phyloP scores from a whole-genome alignment of 441 rosid genomes.

The Jatropha multifida region DNA sequence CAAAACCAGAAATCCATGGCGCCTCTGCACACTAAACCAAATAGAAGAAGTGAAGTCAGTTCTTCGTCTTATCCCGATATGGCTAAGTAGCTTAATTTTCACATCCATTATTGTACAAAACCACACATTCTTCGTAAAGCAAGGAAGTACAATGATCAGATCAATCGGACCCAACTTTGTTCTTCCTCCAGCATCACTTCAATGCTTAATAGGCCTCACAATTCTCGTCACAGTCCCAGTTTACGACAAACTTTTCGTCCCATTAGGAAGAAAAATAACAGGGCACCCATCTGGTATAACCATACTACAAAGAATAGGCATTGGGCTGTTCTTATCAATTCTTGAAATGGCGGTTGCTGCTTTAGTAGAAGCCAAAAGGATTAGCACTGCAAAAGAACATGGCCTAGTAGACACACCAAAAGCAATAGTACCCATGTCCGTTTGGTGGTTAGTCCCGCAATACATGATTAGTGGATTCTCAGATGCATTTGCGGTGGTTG shows the following conservation, averaged over 20 bases:
- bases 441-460: conserved; percentile 84
- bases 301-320: conserved; percentile 72
- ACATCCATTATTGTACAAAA: conserved; percentile 52
- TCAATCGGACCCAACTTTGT: conserved; percentile 56
- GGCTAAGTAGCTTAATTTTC: conserved; percentile 76
- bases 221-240: conserved; percentile 54
- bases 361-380: conserved; percentile 59
- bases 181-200: conserved; percentile 73
- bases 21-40: conserved; percentile 69
- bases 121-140: conserved; percentile 80
- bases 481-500: conserved; percentile 63
- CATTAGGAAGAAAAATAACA: conserved; percentile 49
- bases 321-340: conserved; percentile 58
- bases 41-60: conserved; percentile 84
- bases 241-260: conserved; percentile 71
- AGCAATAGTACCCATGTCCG: conserved; percentile 54
- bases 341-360: conserved; percentile 55
- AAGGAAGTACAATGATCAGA: conserved; percentile 65
- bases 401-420: conserved; percentile 51
- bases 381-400: conserved; percentile 44
- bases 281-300: conserved; percentile 68
- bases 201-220: conserved; percentile 56
- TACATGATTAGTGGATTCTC: conserved; percentile 53
- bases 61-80: conserved; percentile 67
- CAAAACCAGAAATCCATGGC: conserved; percentile 57